A percentile compares a stretch with the other conserved stretches of the same genome.
Evolutionary conservation across 2,329 filamentous ascomycete genomes (phyloP).

Genomic region (Elsinoe ampelina): DNA sequence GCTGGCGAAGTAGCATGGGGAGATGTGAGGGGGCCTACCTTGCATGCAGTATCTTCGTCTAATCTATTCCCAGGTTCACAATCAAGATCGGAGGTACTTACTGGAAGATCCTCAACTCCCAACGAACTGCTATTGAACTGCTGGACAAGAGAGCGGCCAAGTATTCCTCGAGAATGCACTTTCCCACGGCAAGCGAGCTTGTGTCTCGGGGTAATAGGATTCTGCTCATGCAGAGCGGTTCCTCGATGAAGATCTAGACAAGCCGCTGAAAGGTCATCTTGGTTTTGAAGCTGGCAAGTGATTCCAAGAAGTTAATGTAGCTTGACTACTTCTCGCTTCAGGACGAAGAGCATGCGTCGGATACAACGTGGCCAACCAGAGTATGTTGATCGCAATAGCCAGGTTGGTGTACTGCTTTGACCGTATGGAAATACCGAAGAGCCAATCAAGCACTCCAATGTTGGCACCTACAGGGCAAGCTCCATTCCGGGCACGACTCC

Average conservation of each 20-base stretch:
- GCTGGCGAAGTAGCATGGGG: conserved; percentile 8
- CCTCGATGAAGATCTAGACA: conserved; percentile 20
- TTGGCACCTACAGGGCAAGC: not conserved
- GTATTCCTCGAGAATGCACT: conserved; percentile 35
- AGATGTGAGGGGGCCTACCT: not conserved
- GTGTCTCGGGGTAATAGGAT: conserved; percentile 25
- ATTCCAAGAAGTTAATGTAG: not conserved
- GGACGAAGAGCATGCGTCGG: not conserved
- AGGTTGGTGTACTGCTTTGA: conserved; percentile 1
- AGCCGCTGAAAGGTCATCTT: conserved; percentile 25
- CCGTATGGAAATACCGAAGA: not conserved
- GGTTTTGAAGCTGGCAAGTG: conserved; percentile 18
- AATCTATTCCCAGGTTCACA: conserved; percentile 13
- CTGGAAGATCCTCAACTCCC: conserved; percentile 35
- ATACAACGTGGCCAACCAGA: conserved; percentile 1
- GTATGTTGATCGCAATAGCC: not conserved
- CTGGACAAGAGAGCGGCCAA: conserved; percentile 38
- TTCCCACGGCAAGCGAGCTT: conserved; percentile 21
- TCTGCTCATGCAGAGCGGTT: conserved; percentile 25
- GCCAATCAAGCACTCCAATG: not conserved
- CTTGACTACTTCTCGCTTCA: not conserved
- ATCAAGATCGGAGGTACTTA: conserved; percentile 36
- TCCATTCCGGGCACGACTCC: not conserved
- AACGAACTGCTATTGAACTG: conserved; percentile 33
- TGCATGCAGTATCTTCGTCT: not conserved